Evolutionary conservation across 768 basidiomycete genomes (phyloP).

Genomic region (Gyrodon lividus): DNA sequence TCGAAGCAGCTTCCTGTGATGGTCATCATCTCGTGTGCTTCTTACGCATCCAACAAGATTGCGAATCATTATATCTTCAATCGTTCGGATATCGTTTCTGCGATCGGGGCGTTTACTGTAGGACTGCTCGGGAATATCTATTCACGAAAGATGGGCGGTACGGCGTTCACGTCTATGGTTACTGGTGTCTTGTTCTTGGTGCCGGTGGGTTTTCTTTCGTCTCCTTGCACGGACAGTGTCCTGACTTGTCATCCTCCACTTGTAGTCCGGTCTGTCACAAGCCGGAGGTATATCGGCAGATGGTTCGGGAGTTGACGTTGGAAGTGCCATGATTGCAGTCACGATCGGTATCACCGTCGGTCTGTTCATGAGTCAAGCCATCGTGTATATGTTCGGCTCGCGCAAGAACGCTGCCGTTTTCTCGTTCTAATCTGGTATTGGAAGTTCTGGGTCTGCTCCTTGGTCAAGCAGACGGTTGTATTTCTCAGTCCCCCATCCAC

Average conservation of each 20-base stretch:
- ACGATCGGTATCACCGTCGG: slow-evolving; percentile 90
- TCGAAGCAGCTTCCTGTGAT: slow-evolving; percentile 75
- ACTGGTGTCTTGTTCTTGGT: slow-evolving; percentile 86
- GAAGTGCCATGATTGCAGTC: slow-evolving; percentile 86
- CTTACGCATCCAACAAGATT: slow-evolving; percentile 76
- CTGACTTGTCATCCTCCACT: background rate
- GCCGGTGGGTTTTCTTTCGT: slow-evolving; percentile 53
- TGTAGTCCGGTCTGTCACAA: slow-evolving; percentile 79
- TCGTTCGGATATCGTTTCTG: slow-evolving; percentile 80
- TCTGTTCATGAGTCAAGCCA: slow-evolving; percentile 81
- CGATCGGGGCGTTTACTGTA: slow-evolving; percentile 82
- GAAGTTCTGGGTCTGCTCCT: background rate
- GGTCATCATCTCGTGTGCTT: slow-evolving; percentile 80
- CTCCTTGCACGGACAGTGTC: background rate
- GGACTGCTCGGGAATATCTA: slow-evolving; percentile 79
- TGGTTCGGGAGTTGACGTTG: slow-evolving; percentile 80
- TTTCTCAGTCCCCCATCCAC: slow-evolving; percentile 2
- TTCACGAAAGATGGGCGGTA: slow-evolving; percentile 79
- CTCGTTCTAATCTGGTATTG: slow-evolving; percentile 53
- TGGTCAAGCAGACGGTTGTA: no score
- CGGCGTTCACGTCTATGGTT: slow-evolving; percentile 89
- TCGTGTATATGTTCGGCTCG: slow-evolving; percentile 84
- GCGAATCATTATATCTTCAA: slow-evolving; percentile 86
- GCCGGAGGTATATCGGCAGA: slow-evolving; percentile 82
- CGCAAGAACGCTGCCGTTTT: slow-evolving; percentile 85